Percentiles rank a stretch among this genome's conserved stretches.
phyloP scores from a whole-genome alignment of 768 basidiomycete genomes.

The Austroboletus eburneus region DNA sequence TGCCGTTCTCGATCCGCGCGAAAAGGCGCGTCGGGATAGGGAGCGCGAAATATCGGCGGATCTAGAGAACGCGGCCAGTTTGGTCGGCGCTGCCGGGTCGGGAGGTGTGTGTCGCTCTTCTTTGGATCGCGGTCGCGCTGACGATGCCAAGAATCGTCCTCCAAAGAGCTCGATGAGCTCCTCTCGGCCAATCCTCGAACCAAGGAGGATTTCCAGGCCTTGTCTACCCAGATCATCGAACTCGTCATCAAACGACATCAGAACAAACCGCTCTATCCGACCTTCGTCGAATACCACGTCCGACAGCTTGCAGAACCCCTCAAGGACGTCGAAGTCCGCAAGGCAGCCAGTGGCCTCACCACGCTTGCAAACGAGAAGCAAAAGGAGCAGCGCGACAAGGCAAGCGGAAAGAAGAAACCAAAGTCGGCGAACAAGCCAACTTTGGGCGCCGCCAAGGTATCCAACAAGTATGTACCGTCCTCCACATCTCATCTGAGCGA shows the following conservation, averaged over 20 bases:
- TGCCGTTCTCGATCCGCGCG: conserved; percentile 72
- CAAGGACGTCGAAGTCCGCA: conserved; percentile 88
- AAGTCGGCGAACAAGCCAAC: conserved; percentile 68
- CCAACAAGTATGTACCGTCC: conserved; percentile 47
- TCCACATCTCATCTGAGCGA: neutral
- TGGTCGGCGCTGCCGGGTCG: conserved; percentile 69
- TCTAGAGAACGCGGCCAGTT: conserved; percentile 74
- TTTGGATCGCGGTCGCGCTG: neutral
- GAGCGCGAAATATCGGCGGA: conserved; percentile 86
- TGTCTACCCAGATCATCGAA: conserved; percentile 74
- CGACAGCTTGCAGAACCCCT: conserved; percentile 72
- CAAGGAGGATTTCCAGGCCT: conserved; percentile 78
- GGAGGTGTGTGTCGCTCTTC: conserved; percentile 44
- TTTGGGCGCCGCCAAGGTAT: conserved; percentile 66
- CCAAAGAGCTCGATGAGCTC: conserved; percentile 63
- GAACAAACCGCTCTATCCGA: conserved; percentile 73
- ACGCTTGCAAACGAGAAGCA: conserved; percentile 95
- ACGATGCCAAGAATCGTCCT: conserved; percentile 52
- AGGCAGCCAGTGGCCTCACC: conserved; percentile 78
- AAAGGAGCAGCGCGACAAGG: conserved; percentile 81
- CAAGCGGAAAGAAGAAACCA: conserved; percentile 86
- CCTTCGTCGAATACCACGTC: conserved; percentile 82
- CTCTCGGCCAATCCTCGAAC: conserved; percentile 79
- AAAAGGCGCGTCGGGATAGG: conserved; percentile 71
- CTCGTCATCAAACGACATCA: conserved; percentile 75